Evolutionary conservation across 1,284 basidiomycete species (phyloP).

Genomic region (Sporisorium reilianum): DNA sequence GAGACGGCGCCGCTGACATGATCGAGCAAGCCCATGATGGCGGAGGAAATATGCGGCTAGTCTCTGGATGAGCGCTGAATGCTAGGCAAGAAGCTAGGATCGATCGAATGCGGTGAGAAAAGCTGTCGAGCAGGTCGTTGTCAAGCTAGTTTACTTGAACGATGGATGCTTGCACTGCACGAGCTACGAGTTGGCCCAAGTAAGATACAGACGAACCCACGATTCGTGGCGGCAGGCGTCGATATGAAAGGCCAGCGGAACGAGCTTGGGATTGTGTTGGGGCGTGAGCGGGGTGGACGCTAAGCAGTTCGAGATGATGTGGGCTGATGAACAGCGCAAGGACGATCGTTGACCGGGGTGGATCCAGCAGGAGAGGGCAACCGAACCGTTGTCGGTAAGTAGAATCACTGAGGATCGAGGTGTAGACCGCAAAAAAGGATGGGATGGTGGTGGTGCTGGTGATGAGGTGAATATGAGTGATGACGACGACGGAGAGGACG

Average conservation of each 20-base stretch:
- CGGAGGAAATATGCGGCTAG: background rate
- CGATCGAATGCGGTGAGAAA: background rate
- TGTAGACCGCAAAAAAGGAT: background rate
- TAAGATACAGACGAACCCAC: background rate
- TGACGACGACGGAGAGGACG: background rate
- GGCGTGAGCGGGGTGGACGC: background rate
- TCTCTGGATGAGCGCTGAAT: background rate
- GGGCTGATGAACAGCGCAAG: background rate
- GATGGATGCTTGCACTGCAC: background rate
- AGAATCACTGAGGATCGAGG: background rate
- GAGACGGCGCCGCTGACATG: constrained; percentile 62
- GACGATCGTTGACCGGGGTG: background rate
- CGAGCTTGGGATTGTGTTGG: constrained; percentile 1
- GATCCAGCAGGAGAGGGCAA: background rate
- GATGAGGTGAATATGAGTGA: no score
- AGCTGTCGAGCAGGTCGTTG: background rate
- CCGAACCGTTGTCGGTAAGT: background rate
- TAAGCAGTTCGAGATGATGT: background rate
- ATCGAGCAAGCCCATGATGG: constrained; percentile 63
- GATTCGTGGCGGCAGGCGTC: background rate
- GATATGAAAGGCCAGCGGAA: background rate
- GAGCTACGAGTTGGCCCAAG: background rate
- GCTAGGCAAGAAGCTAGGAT: background rate
- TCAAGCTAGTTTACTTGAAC: background rate
- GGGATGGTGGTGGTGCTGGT: background rate